Base-by-base conservation (phyloP, 2,329 filamentous ascomycete genomes). In the Paracoccidioides brasiliensis region DNA sequence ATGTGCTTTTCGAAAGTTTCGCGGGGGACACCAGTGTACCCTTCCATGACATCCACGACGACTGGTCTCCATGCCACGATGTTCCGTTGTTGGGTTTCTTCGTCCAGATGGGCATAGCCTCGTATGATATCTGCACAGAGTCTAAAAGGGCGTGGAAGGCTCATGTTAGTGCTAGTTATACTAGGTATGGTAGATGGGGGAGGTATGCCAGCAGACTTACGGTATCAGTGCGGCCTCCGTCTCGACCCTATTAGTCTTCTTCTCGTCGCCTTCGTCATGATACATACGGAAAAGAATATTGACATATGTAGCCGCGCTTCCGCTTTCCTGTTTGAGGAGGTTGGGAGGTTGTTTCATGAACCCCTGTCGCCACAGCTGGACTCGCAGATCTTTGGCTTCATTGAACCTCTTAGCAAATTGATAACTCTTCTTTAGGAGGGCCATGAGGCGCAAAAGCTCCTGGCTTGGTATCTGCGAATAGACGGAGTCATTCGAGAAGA, bases 271-370 rank as follows among this genome's bases (percentile, higher is more conserved):
- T 58, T 86, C 85, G 66, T 99, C 93, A 50, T 88, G 86, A 71
- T 95, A 98, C 93, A 99, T 98, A 52, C 93, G 81, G 73, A 98
- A 89, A 33, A 99, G 76, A 61, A 99, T 98, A 59, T 86, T 86
- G 40, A 98, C 89, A 69, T 98, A 99, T 1, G 94, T 96, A 2
- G 88, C 88, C 0, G 93, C 93, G 55, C 86, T 88, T 43, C 93
- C 91, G 58, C 83, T 88, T 73, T 99, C 93, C 69, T 99, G 93
- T 74, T 98, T 98, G 35, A 99, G 80, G 10, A 99, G 78, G 65
- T 99, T 99, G 2, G 93, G 93, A 14, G 93, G 91, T 68, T 98
- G 93, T 73, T 95, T 95, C 93, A 99, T 99, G 78, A 98, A 99
- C 0, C 94, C 93, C 69, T 98, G 93, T 52, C 90, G 80, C 89